Evolutionary conservation across 75 land plant species (phyloP).

Genomic region (Selaginella moellendorffii): DNA sequence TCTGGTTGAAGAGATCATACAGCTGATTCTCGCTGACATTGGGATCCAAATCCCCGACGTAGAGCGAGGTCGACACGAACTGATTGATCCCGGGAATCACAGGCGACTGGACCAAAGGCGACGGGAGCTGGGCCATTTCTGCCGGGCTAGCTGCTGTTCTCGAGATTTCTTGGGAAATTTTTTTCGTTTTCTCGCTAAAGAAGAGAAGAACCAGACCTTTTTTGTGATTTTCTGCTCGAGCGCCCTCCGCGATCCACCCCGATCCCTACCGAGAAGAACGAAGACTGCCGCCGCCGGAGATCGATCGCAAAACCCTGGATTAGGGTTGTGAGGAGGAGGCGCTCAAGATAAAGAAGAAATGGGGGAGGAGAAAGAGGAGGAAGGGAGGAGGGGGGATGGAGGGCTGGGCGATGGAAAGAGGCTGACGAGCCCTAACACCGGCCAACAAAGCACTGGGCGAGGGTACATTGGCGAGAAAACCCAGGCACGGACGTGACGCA

Average conservation of each 20-base stretch:
- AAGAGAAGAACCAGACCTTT: not conserved
- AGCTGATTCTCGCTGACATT: constrained; percentile 24
- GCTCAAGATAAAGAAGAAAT: constrained; percentile 3
- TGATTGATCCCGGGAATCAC: constrained; percentile 35
- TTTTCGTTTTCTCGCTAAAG: not conserved
- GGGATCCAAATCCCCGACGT: constrained; percentile 42
- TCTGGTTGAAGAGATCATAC: constrained; percentile 24
- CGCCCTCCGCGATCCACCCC: not conserved
- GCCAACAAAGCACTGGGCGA: not conserved
- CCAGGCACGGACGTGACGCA: too few relatives aligned
- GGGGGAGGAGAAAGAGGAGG: constrained; percentile 11
- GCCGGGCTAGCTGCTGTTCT: not conserved
- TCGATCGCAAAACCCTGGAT: not conserved
- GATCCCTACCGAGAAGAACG: not conserved
- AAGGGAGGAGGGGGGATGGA: not conserved
- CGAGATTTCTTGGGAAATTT: constrained; percentile 34
- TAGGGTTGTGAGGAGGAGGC: not conserved
- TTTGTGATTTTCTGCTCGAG: not conserved
- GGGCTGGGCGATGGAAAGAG: not conserved
- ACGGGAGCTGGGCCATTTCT: constrained; percentile 11
- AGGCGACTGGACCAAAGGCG: constrained; percentile 30
- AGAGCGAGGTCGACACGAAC: constrained; percentile 33
- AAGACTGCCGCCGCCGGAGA: not conserved
- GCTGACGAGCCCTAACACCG: not conserved
- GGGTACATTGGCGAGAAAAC: not conserved